These are phyloP conservation scores for Venustampulla echinocandica DNA, from an alignment of 495 filamentous ascomycete species.

Conservation along the genomic window DNA sequence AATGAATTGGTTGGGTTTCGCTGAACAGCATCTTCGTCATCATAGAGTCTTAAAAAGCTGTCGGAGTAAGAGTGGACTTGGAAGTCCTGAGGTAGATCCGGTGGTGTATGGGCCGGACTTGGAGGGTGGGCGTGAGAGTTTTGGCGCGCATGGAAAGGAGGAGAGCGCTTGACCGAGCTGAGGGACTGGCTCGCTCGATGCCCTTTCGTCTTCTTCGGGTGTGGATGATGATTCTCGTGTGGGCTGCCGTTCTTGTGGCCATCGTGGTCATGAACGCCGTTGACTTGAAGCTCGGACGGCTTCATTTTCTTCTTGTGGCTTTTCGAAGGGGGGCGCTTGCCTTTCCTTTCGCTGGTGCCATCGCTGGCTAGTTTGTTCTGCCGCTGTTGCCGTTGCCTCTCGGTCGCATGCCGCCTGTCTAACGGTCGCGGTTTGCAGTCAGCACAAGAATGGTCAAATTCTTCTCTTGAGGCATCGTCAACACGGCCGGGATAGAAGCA, in stretches of 20 bases:
- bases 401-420: constrained; percentile 60
- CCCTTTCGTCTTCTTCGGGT: constrained; percentile 64
- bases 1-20: constrained; percentile 45
- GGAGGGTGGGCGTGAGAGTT: constrained; percentile 38
- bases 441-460: constrained; percentile 68
- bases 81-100: constrained; percentile 44
- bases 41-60: constrained; percentile 63
- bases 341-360: constrained; percentile 47
- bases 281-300: constrained; percentile 32
- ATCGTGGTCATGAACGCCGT: constrained; percentile 30
- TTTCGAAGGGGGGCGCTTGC: constrained; percentile 61
- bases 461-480: constrained; percentile 59
- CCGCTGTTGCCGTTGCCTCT: constrained; percentile 52
- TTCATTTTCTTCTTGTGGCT: constrained; percentile 67
- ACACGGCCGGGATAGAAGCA: constrained; percentile 77
- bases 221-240: constrained; percentile 20
- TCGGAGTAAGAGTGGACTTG: constrained; percentile 57
- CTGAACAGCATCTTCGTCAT: constrained; percentile 50
- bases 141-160: constrained; percentile 30
- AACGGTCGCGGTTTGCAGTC: constrained; percentile 73
- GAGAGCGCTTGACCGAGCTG: constrained; percentile 50
- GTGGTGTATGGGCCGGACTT: constrained; percentile 47
- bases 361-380: constrained; percentile 51
- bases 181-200: constrained; percentile 67
- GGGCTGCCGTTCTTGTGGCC: constrained; percentile 24